Conservation (phyloP, 257 asterid species). For the Plectranthus barbatus region DNA sequence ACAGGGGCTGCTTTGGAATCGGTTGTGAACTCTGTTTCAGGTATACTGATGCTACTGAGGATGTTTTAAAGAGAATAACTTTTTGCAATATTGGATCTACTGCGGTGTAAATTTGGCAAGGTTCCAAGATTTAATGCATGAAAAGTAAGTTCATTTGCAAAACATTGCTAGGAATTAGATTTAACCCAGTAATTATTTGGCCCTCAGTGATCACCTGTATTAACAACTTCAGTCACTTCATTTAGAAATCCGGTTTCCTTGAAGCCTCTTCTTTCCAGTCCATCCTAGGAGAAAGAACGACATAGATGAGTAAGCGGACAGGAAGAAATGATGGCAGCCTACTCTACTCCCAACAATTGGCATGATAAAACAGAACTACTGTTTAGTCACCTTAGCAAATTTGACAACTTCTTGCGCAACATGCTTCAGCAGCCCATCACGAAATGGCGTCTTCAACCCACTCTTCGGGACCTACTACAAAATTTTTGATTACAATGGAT, state of each 20-base stretch:
- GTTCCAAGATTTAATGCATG: not conserved
- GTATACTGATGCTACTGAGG: not conserved
- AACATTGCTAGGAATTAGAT: not conserved
- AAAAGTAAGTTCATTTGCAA: not conserved
- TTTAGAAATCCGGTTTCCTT: constrained; percentile 89
- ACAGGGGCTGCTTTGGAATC: not conserved
- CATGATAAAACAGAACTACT: not conserved
- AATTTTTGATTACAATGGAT: constrained; percentile 11
- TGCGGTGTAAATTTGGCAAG: not conserved
- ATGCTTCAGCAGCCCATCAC: constrained; percentile 94
- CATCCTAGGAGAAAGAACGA: constrained; percentile 51
- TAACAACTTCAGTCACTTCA: constrained; percentile 82
- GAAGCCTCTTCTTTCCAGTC: constrained; percentile 91
- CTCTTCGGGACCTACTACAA: constrained; percentile 58
- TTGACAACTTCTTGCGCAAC: constrained; percentile 85
- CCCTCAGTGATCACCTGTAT: constrained; percentile 40
- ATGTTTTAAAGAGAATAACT: not conserved
- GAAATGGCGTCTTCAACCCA: constrained; percentile 93
- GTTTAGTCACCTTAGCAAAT: constrained; percentile 50
- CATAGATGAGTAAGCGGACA: not conserved
- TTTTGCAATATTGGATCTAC: not conserved
- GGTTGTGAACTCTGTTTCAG: not conserved
- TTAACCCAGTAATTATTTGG: too few relatives aligned
- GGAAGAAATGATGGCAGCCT: not conserved
- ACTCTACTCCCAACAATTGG: not conserved